These are phyloP conservation scores for Colletotrichum paranaense DNA, from an alignment of 2,329 filamentous ascomycete genomes.

Conservation along the genomic window DNA sequence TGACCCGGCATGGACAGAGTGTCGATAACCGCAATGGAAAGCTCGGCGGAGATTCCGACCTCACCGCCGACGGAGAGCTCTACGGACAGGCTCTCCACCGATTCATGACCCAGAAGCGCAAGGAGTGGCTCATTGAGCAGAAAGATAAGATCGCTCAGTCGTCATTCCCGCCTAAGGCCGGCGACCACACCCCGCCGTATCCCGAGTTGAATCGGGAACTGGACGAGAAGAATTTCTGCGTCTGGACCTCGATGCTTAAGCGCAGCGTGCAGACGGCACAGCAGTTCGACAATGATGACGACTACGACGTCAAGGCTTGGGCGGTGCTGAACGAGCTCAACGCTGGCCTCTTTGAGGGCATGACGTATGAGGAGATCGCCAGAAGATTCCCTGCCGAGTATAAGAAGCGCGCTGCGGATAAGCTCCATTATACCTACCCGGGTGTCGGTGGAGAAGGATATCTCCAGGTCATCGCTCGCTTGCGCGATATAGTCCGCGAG, in stretches of 20 bases:
- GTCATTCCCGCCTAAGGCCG: slow-evolving; percentile 89
- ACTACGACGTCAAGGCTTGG: slow-evolving; percentile 97
- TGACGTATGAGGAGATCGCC: slow-evolving; percentile 93
- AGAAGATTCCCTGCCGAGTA: slow-evolving; percentile 85
- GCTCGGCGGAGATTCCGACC: slow-evolving; percentile 88
- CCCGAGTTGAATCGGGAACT: slow-evolving; percentile 80
- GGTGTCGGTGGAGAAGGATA: slow-evolving; percentile 97
- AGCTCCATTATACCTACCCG: slow-evolving; percentile 96
- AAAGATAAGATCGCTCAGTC: slow-evolving; percentile 80
- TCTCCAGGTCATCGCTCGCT: slow-evolving; percentile 94
- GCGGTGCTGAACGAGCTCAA: slow-evolving; percentile 98
- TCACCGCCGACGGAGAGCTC: slow-evolving; percentile 82
- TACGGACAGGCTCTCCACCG: slow-evolving; percentile 84
- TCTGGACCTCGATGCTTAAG: slow-evolving; percentile 98
- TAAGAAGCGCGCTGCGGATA: slow-evolving; percentile 81
- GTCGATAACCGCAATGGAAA: slow-evolving; percentile 87
- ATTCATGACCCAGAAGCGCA: slow-evolving; percentile 85
- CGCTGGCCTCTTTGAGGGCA: slow-evolving; percentile 90
- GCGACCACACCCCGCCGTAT: slow-evolving; percentile 94
- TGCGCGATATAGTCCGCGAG: slow-evolving; percentile 95
- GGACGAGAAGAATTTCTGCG: slow-evolving; percentile 91
- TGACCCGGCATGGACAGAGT: slow-evolving; percentile 94
- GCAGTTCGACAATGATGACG: slow-evolving; percentile 90
- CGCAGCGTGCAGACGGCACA: slow-evolving; percentile 89
- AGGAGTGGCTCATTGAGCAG: slow-evolving; percentile 86